Evolutionary conservation across 768 basidiomycete species (phyloP).

Genomic region (Piloderma croceum): DNA sequence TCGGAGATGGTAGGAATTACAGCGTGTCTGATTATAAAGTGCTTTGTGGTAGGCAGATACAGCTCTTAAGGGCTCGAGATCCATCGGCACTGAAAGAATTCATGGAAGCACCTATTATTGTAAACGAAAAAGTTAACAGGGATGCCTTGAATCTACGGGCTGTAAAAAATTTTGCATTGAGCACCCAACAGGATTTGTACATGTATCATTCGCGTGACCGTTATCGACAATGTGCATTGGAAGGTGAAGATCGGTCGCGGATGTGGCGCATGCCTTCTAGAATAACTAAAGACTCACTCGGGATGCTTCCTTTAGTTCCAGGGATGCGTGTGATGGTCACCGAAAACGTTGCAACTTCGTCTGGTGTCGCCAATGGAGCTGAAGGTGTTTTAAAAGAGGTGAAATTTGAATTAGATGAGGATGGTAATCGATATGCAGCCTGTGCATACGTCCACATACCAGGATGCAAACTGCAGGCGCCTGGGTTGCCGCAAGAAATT

Average conservation of each 20-base stretch:
- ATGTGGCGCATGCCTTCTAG: background rate
- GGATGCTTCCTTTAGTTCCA: conserved; percentile 11
- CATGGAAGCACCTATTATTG: conserved; percentile 16
- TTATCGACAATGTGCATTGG: background rate
- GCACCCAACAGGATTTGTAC: background rate
- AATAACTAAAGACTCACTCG: conserved; percentile 7
- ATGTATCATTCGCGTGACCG: background rate
- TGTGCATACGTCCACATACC: background rate
- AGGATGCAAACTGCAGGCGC: background rate
- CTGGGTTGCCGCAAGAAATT: background rate
- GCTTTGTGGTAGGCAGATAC: background rate
- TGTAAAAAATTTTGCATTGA: background rate
- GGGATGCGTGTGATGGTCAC: conserved; percentile 19
- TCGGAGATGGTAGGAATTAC: background rate
- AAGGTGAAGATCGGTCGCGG: background rate
- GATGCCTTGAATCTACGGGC: conserved; percentile 10
- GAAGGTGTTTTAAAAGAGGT: conserved; percentile 13
- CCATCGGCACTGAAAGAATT: conserved; percentile 12
- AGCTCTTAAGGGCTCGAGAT: conserved; percentile 4
- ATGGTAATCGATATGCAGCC: background rate
- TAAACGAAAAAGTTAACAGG: conserved; percentile 9
- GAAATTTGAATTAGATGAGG: conserved; percentile 1
- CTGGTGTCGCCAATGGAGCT: conserved; percentile 14
- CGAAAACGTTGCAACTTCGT: conserved; percentile 13
- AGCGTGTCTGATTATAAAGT: background rate